These are phyloP conservation scores for Xylariaceae sp. DNA, from an alignment of 2,329 filamentous ascomycete species.

Conservation along the genomic window DNA sequence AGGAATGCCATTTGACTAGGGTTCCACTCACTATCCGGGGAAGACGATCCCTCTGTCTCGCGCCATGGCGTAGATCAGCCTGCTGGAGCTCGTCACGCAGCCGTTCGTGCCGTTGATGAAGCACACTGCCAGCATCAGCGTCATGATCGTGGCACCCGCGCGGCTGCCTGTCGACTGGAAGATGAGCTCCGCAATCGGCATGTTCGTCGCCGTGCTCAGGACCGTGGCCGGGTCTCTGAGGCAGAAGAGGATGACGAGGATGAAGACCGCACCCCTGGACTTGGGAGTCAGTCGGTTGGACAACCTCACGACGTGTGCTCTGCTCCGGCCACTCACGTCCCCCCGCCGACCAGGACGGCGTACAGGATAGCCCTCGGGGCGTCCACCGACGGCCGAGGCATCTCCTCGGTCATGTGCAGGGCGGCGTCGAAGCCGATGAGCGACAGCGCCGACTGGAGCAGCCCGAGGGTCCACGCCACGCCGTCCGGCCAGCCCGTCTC, in stretches of 20 bases:
- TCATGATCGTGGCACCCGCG: conserved; percentile 31
- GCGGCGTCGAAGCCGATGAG: conserved; percentile 37
- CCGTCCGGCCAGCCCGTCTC: conserved; percentile 38
- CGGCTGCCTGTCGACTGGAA: conserved; percentile 33
- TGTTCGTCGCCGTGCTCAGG: conserved; percentile 29
- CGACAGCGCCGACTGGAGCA: conserved; percentile 32
- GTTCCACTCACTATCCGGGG: conserved; percentile 19
- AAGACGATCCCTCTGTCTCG: conserved; percentile 33
- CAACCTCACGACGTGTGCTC: no score
- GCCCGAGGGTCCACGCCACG: conserved; percentile 38
- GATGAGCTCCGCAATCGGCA: conserved; percentile 39
- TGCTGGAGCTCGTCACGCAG: conserved; percentile 33
- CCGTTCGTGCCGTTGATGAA: conserved; percentile 40
- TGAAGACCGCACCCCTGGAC: conserved; percentile 28
- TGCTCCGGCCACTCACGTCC: conserved; percentile 33
- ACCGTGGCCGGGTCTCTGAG: conserved; percentile 29
- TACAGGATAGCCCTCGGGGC: conserved; percentile 36
- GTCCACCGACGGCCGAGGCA: conserved; percentile 33
- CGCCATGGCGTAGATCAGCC: conserved; percentile 38
- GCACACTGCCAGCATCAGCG: conserved; percentile 33
- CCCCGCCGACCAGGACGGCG: conserved; percentile 33
- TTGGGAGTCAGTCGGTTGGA: no score
- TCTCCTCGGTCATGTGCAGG: conserved; percentile 39
- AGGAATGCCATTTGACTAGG: background rate
- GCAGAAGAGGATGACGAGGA: conserved; percentile 35